A percentile compares a stretch with the other conserved stretches of the same genome.
Conservation (phyloP, 75 land plant species). For the Azolla pinnata region DNA sequence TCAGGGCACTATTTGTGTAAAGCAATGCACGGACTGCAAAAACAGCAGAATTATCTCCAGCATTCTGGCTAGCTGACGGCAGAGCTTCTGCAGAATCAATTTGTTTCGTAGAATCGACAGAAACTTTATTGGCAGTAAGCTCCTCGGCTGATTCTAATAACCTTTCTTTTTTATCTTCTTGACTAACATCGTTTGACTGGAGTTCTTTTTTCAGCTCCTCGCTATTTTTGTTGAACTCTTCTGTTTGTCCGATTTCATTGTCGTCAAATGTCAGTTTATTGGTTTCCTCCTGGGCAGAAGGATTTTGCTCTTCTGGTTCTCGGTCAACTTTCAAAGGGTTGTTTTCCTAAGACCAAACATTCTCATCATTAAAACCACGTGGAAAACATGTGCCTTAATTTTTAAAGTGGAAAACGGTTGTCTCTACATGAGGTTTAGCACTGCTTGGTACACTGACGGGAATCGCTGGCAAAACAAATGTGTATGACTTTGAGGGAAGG, state of each 20-base stretch:
- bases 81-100: not conserved
- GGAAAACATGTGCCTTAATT: no score
- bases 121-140: not conserved
- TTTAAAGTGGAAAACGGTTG: no score
- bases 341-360: not conserved
- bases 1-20: constrained; percentile 21
- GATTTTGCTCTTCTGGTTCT: not conserved
- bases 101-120: not conserved
- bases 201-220: not conserved
- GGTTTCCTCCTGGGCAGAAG: not conserved
- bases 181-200: no score
- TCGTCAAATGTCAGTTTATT: not conserved
- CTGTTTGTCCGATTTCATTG: not conserved
- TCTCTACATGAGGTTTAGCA: no score
- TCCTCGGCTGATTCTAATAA: no score
- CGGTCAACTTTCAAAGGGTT: not conserved
- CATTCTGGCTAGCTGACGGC: not conserved
- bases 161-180: no score
- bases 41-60: not conserved
- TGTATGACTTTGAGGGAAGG: constrained; percentile 9
- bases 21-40: constrained; percentile 20
- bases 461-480: constrained; percentile 7
- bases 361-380: no score
- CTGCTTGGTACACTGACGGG: no score
- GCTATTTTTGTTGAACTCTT: not conserved